Evolutionary conservation across 768 basidiomycete species (phyloP), one percentile per base, ranked within the genome.

Genomic region (Tylopilus felleus): DNA sequence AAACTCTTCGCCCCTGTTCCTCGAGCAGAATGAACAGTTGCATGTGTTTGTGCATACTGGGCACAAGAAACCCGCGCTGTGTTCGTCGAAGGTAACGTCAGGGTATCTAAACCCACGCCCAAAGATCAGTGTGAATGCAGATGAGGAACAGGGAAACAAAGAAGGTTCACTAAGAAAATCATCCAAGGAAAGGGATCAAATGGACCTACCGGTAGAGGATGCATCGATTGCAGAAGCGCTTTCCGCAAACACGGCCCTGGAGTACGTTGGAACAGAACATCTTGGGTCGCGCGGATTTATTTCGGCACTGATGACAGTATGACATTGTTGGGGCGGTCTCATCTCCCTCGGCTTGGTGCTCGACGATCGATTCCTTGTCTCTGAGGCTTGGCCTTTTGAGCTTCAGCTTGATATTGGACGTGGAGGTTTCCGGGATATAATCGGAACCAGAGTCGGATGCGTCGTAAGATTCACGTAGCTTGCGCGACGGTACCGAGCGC

Each of bases 1-100:
- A 53, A 80, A 82, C 12, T 63, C 57, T 47, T 80, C 82, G 6
- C 81, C 80, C 6, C 82, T 73, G 53, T 57, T 72, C 25, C 64
- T 56, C 14, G 75, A 70, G 58, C 81, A 83, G 0, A 6, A 0
- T 12, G 78, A 76, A 61, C 82, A 84, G 42, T 77, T 80, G 65
- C 82, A 84, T 12, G 56, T 74, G 12, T 68, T 59, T 4, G 62
- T 59, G 59, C 81, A 84, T 14, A 23, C 58, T 0, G 82, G 82
- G 58, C 83, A 84, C 22, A 59, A 51, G 48, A 75, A 77, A 8
- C 61, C 49, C 4, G 58, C 56, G 36, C 57, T 67, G 19, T 52
- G 61, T 31, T 61, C 42, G 29, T 74, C 65, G 53, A 77, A 77
- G 25, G 63, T 64, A 52, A 75, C 51, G 17, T 74, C 68, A 1